Evolutionary conservation across 306 rosid genomes (phyloP), one percentile per base, ranked within the genome.

Genomic region (Macrotyloma uniflorum): DNA sequence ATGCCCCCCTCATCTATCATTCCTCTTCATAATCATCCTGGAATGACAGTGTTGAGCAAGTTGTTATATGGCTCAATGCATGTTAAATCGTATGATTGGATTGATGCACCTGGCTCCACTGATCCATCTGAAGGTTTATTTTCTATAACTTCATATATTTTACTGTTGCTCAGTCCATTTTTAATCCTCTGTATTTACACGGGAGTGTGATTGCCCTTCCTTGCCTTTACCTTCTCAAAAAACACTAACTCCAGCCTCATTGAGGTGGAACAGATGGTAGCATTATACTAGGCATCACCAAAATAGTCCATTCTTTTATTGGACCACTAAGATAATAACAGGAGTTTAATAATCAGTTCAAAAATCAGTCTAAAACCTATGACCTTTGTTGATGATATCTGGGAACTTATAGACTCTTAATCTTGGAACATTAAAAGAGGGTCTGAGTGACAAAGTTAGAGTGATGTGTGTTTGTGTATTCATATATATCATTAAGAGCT

Each of bases 21-120:
- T 86, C 98, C 98, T 74, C 90, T 91, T 80, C 98, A 93, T 74
- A 90, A 93, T 80, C 98, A 93, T 85, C 98, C 97, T 74, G 83
- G 83, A 59, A 83, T 83, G 86, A 83, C 82, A 4, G 82, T 79
- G 53, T 59, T 69, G 82, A 79, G 82, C 76, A 78, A 78, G 61
- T 38, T 78, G 70, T 55, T 78, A 43, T 78, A 68, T 42, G 82
- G 82, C 23, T 78, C 86, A 10, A n/a, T 83, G 23, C 53, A 78
- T 67, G 80, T 78, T 54, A 66, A 67, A 72, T 83, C 82, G 28
- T 79, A 69, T 70, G 82, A 79, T 33, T 79, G 82, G 82, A 45
- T 86, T 73, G 93, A 90, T 89, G 82, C 75, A 16, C 85, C 94
- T 50, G 90, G 79, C 24, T 71, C 82, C 59, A 72, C 82, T 8